Base-by-base conservation (phyloP, 495 filamentous ascomycete species). In the Platismatia glauca region DNA sequence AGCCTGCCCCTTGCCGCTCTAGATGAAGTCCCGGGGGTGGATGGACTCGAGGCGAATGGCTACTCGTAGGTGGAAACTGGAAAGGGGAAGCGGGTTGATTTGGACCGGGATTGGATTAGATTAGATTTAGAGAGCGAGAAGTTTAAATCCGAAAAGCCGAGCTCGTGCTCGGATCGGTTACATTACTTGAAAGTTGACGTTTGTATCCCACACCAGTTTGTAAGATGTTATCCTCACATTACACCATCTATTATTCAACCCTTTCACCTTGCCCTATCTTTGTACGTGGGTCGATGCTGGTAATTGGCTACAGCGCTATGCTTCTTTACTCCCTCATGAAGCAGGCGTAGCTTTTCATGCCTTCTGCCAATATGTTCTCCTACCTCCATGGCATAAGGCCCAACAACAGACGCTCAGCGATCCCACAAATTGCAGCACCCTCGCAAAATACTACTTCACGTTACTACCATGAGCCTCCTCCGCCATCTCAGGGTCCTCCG, bases 331-430 rank as follows among this genome's bases (percentile, higher is more conserved):
- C 9, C 2, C 33, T 20, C 4, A 44, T 62, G 60, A 56, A 33
- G 35, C 34, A 29, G 37, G 18, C 27, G 1, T 56, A 43, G 27
- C 39, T 12, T 18, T 33, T 5, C 48, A 44, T 57, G 55, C 62
- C 59, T 55, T 60, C 16, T 58, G 31, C 29, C 33, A 52, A 33
- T 7, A 74, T 76, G 73, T 73, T 76, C 57, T 73, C 74, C 60
- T 74, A 76, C 69, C 71, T 76, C 16, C 70, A 72, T n/a, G 63
- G 52, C 58, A 67, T 57, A 48, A 66, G 68, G 35, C 69, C 73
- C 15, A 73, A 75, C 59, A 69, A 64, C 60, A 71, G 69, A 62
- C 70, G 73, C 31, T 68, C 66, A 55, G 66, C 68, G 59, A 64
- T 67, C 59, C 63, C 66, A 67, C 67, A 59, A 61, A 44, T 48